Conservation (phyloP, 208 protist species). For the Wallacemonas sp. region DNA sequence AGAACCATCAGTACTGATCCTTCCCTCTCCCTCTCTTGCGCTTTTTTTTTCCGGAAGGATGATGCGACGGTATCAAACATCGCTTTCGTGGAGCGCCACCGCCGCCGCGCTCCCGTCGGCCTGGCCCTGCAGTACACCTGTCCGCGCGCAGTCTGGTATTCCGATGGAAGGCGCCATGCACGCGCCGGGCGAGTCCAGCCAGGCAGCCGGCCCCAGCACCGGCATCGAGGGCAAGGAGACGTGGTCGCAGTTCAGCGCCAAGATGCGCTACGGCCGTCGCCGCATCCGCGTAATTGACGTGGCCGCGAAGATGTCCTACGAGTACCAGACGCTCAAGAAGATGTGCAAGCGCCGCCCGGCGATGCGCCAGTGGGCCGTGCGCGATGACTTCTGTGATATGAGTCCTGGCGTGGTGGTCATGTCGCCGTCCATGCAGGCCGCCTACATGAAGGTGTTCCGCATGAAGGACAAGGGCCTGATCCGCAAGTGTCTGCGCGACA, state of each 20-base stretch:
- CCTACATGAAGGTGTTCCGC: conserved; percentile 90
- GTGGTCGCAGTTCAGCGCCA: conserved; percentile 82
- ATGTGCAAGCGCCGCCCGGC: conserved; percentile 81
- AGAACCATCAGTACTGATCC: no score
- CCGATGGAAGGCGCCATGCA: conserved; percentile 68
- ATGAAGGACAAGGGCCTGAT: conserved; percentile 87
- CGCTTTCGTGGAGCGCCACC: conserved; percentile 1
- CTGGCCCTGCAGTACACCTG: not conserved
- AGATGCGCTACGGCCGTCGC: conserved; percentile 77
- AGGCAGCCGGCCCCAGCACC: conserved; percentile 48
- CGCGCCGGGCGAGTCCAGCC: conserved; percentile 65
- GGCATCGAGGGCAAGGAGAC: conserved; percentile 79
- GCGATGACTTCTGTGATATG: conserved; percentile 89
- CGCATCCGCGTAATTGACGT: conserved; percentile 88
- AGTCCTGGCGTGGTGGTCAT: conserved; percentile 86
- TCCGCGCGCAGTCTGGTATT: conserved; percentile 8
- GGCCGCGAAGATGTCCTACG: conserved; percentile 91
- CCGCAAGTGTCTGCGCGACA: conserved; percentile 79
- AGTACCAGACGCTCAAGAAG: conserved; percentile 91
- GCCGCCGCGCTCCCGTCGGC: not conserved
- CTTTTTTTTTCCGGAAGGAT: no score
- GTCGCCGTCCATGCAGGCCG: conserved; percentile 90
- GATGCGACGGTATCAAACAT: conserved; percentile 19
- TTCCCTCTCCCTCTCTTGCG: no score
- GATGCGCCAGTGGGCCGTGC: conserved; percentile 88